Evolutionary conservation across 192 early-diverging fungal species (phyloP), one percentile per base, ranked within the genome.

Genomic region (Coemansia sp.): DNA sequence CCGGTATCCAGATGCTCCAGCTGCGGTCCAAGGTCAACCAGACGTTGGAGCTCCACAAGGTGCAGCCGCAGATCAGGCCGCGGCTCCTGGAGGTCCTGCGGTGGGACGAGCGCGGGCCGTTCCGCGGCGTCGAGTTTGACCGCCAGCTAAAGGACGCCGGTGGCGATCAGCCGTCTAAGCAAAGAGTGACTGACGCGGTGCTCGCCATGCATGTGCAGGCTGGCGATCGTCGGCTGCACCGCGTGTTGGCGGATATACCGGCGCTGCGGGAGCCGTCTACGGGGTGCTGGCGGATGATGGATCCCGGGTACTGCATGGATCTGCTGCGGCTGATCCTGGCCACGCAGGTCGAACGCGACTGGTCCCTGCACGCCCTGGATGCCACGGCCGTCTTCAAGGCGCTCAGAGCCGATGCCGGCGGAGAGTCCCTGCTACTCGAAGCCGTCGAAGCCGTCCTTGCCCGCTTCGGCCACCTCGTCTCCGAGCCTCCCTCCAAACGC

Each of bases 61-160:
- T 61, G 35, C 60, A 62, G 23, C 66, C 73, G 22, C 69, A 69
- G 58, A 69, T 81, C 11, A 66, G 63, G 28, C 57, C 71, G 0
- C 71, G 77, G 3, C 46, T 80, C 3, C 0, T 57, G 23, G 73
- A 81, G 55, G 61, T 81, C 1, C 73, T 81, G 13, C 46, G 14
- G 19, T 64, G 67, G 67, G 78, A 81, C 42, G 48, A 50, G 19
- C 72, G 72, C 9, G 78, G 78, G 7, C 28, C 60, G 3, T 81
- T 72, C 64, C 61, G 69, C 19, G 78, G 78, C 42, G 47, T 58
- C 16, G 78, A 75, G 59, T 69, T 81, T 35, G 78, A 81, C 13
- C 55, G n/a, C 0, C 30, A 65, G 22, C 55, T 47, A 47, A 32
- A 22, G 64, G 36, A 39, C 5, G 55, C 27, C 13, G 42, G 25